Conservation (phyloP, 2,329 filamentous ascomycete species). For the Aspergillus flavus region DNA sequence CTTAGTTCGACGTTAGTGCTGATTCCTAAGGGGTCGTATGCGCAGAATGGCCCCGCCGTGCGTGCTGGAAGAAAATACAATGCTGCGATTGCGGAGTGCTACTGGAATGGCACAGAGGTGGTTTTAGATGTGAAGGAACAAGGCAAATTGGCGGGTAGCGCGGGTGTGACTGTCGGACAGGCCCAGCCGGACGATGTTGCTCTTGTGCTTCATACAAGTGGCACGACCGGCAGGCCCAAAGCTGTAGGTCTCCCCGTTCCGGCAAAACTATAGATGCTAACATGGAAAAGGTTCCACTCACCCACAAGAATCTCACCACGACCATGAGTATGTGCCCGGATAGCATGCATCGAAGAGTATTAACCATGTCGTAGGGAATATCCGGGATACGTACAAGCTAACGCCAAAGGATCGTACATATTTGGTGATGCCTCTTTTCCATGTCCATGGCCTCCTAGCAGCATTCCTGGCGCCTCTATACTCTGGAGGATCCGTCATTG, state of each 20-base stretch:
- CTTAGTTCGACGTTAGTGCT: conserved; percentile 77
- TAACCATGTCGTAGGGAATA: conserved; percentile 60
- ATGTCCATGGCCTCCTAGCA: conserved; percentile 85
- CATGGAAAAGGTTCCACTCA: conserved; percentile 66
- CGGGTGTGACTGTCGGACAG: conserved; percentile 50
- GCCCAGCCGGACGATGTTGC: conserved; percentile 78
- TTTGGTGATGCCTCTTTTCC: conserved; percentile 89
- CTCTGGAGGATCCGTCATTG: conserved; percentile 76
- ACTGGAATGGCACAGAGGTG: conserved; percentile 73
- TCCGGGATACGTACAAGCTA: conserved; percentile 75
- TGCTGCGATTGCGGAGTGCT: conserved; percentile 84
- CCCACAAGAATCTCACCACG: conserved; percentile 76
- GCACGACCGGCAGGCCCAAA: conserved; percentile 83
- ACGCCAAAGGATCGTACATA: conserved; percentile 73
- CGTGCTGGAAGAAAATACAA: conserved; percentile 77
- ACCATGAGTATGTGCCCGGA: conserved; percentile 67
- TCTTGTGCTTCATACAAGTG: conserved; percentile 79
- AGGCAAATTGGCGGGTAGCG: conserved; percentile 64
- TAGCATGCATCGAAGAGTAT: background rate
- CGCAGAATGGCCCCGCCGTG: conserved; percentile 69
- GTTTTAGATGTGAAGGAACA: conserved; percentile 76
- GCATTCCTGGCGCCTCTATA: conserved; percentile 76
- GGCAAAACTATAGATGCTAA: conserved; percentile 10
- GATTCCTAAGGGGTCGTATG: conserved; percentile 71
- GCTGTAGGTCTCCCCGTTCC: conserved; percentile 59